Base-by-base conservation (phyloP, 495 filamentous ascomycete genomes). In the Annulohypoxylon maeteangense region DNA sequence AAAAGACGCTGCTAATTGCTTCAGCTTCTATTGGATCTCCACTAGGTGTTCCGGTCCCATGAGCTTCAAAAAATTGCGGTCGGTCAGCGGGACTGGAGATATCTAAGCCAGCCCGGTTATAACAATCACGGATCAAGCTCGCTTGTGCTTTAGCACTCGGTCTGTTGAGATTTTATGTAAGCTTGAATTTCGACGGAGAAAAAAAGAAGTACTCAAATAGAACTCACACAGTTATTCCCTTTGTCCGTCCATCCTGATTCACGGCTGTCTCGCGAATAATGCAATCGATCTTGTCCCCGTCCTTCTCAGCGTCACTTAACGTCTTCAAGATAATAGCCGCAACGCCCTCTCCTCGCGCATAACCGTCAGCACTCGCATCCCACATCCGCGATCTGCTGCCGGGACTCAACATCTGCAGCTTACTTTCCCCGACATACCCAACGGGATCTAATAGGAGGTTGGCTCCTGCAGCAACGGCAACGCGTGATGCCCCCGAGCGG, bases 331-430 rank as follows among this genome's bases (percentile, higher is more conserved):
- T 74, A 0, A 89, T 23, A 0, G 79, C 78, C 22, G 72, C 80
- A 6, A 89, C 85, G 0, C 91, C 82, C n/a, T 85, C 87, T 7
- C 89, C 84, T 8, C 91, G 86, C 0, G 38, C 90, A 74, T 90
- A 93, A 0, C 91, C 91, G 70, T 90, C 80, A 0, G 89, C 91
- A 0, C 68, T 50, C 0, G 79, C 76, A 55, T 90, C 88, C 64
- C 80, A 82, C 40, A 80, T 78, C n/a, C 74, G 76, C 0, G 71
- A 78, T 22, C 74, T 74, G 16, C 81, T 77, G 32, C 75, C 70
- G 0, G 76, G 74, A 3, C 58, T 61, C 6, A 83, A 63, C 53
- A 80, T 78, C 20, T 54, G 34, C 4, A 73, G 42, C 11, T 73
- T 69, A n/a, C 54, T 54, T 22, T 56, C 53, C 50, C 71, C 58